Base-by-base conservation (phyloP, 192 early-diverging fungal species). In the Geosiphon pyriformis region DNA sequence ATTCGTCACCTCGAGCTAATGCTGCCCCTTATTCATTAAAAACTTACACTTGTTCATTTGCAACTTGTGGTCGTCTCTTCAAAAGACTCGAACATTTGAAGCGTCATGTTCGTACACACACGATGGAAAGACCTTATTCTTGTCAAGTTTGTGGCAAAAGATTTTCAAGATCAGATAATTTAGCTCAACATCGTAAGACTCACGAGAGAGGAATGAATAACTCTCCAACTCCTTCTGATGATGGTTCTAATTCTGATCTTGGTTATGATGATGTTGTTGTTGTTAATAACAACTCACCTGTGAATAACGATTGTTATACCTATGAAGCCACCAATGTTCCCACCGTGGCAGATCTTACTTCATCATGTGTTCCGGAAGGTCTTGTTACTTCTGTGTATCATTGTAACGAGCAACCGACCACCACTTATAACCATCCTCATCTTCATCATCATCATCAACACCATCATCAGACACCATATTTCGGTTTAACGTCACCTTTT, bases 31-130 rank as follows among this genome's bases (percentile, higher is more conserved):
- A 74, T 53, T 54, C 76, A 4, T 59, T 73, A 0, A 73, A 73
- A 52, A 74, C 69, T 0, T 85, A 81, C 61, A 76, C 76, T 2
- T 85, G 83, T 56, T 79, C 83, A 20, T 68, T 85, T 32, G 70
- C 67, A 34, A 68, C 68, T 3, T 85, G 83, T 56, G 75, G 72
- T 47, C 75, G 81, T 26, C 59, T 81, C 1, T 85, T 85, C 59
- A 85, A 85, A 64, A 70, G 83, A 12, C 65, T 85, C 7, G 83
- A 85, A 57, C 83, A 85, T 60, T 57, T 82, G 29, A 82, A 82
- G 50, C 77, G 83, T 25, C 83, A 85, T 60, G 72, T 82, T 55
- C 67, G 83, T 47, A 85, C 83, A 7, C 83, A 85, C 60, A 85
- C 83, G 1, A 71, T 82, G 60, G 83, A 85, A 63, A 68, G 80